A percentile compares a stretch with the other conserved stretches of the same genome.
Conservation (phyloP, 371 early-diverging fungal species). For the Zopfochytrium polystomum region DNA sequence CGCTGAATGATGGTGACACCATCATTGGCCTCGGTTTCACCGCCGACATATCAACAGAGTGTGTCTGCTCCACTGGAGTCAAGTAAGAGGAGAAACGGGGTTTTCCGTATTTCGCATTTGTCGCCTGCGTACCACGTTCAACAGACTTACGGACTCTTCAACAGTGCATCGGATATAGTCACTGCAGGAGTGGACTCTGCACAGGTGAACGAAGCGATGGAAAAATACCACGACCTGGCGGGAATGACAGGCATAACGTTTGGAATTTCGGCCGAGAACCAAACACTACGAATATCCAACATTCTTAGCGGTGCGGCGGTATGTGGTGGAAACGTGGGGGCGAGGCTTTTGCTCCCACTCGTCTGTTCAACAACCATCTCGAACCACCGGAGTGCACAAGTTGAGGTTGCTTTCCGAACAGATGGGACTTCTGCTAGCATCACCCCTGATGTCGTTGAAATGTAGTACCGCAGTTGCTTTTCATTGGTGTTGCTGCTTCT, state of each 20-base stretch:
- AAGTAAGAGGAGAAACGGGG: background rate
- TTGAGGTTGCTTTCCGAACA: conserved; percentile 23
- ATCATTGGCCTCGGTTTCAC: conserved; percentile 30
- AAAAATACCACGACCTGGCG: background rate
- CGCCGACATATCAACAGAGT: conserved; percentile 21
- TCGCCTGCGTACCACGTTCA: background rate
- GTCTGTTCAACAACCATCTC: conserved; percentile 19
- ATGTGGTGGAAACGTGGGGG: conserved; percentile 8
- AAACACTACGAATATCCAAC: background rate
- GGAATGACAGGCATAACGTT: background rate
- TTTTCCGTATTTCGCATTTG: background rate
- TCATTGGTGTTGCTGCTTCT: too few relatives aligned
- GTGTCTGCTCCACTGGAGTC: conserved; percentile 20
- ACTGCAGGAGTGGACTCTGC: conserved; percentile 6
- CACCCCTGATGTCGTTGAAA: conserved; percentile 16
- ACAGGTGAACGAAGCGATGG: background rate
- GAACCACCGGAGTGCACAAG: conserved; percentile 12
- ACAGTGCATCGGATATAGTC: background rate
- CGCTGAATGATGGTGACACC: conserved; percentile 21
- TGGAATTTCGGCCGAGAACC: background rate
- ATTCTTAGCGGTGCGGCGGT: background rate
- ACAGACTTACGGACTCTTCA: background rate
- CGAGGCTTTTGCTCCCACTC: conserved; percentile 4
- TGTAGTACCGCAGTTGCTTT: too few relatives aligned
- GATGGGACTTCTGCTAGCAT: conserved; percentile 40